Percentiles rank a stretch among this genome's conserved stretches.
Conservation (phyloP, 495 filamentous ascomycete species). For the Amphirosellinia nigrospora region DNA sequence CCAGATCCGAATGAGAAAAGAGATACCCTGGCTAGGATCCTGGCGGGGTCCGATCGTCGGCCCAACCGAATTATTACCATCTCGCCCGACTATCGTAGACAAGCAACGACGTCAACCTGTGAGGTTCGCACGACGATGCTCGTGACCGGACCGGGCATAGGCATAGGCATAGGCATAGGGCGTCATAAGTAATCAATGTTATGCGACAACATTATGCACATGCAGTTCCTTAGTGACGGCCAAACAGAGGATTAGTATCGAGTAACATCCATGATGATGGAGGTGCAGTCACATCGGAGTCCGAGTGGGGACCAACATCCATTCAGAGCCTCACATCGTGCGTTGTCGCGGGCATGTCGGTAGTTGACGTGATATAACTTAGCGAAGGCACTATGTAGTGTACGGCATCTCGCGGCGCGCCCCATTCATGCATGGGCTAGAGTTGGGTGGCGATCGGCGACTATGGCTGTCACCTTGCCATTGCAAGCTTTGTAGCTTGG, state of each 20-base stretch:
- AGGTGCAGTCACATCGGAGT: slow-evolving; percentile 7
- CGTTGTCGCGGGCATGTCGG: slow-evolving; percentile 12
- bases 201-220: slow-evolving; percentile 9
- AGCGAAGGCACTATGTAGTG: background rate
- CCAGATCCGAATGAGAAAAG: background rate
- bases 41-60: slow-evolving; percentile 16
- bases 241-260: no score
- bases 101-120: background rate
- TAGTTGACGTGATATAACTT: slow-evolving; percentile 20
- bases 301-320: slow-evolving; percentile 11
- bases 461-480: slow-evolving; percentile 10
- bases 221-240: background rate
- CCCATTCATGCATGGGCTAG: slow-evolving; percentile 11
- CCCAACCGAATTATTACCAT: background rate
- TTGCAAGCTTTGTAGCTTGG: background rate
- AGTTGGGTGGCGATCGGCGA: slow-evolving; percentile 10
- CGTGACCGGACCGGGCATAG: background rate
- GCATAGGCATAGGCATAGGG: no score
- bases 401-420: background rate
- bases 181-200: background rate
- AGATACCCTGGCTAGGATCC: background rate
- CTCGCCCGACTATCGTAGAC: background rate
- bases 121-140: background rate
- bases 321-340: slow-evolving; percentile 21
- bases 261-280: background rate